phyloP scores from a whole-genome alignment of 169 alveolate species.

The Plasmodium reichenowi region DNA sequence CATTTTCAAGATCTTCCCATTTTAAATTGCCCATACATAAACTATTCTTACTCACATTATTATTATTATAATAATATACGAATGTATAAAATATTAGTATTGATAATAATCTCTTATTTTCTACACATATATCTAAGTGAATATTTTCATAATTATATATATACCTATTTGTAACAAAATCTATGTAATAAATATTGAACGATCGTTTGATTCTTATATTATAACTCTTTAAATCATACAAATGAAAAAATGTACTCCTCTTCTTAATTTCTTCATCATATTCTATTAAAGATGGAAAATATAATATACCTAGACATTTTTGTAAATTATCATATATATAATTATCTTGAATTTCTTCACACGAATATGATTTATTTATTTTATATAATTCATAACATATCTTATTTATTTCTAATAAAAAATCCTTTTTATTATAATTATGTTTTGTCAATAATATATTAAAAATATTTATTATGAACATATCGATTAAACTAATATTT shows the following conservation, averaged over 20 bases:
- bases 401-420: constrained; percentile 5
- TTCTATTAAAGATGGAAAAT: constrained; percentile 20
- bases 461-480: constrained; percentile 44
- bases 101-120: constrained; percentile 29
- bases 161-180: constrained; percentile 20
- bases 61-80: constrained; percentile 18
- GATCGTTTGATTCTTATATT: constrained; percentile 25
- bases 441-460: constrained; percentile 27
- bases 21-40: neutral
- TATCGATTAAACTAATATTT: constrained; percentile 39
- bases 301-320: constrained; percentile 34
- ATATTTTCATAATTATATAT: constrained; percentile 11
- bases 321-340: constrained; percentile 40
- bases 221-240: constrained; percentile 26
- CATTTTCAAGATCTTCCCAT: neutral
- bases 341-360: constrained; percentile 11
- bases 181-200: constrained; percentile 20
- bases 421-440: constrained; percentile 9
- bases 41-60: neutral
- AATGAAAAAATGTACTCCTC: neutral
- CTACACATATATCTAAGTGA: constrained; percentile 10
- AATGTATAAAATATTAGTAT: constrained; percentile 30
- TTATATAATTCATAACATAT: neutral
- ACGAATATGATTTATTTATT: neutral
- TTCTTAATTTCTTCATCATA: constrained; percentile 8